phyloP scores from a whole-genome alignment of 306 rosid species.

The Mimosa pudica region DNA sequence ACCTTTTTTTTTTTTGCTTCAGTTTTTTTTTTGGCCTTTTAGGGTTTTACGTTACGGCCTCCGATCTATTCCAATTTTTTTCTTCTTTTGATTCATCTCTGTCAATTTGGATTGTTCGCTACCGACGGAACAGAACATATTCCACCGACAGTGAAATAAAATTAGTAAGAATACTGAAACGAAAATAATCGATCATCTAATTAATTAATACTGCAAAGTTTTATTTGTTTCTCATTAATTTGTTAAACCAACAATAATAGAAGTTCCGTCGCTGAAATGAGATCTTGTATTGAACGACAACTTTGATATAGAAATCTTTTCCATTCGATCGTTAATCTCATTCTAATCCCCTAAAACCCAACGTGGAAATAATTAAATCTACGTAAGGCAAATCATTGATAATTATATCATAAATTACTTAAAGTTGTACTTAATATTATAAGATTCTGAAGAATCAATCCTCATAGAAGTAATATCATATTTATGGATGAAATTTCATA shows the following conservation, averaged over 20 bases:
- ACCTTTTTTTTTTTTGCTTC: conserved; percentile 4
- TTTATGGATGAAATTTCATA: background rate
- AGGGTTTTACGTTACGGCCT: background rate
- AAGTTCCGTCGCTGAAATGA: background rate
- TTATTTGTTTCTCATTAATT: background rate
- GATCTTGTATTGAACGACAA: background rate
- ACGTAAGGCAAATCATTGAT: background rate
- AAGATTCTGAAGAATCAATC: background rate
- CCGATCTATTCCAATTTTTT: conserved; percentile 2
- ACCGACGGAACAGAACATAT: background rate
- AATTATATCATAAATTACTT: background rate
- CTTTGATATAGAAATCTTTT: background rate
- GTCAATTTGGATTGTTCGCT: conserved; percentile 6
- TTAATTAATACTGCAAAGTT: background rate
- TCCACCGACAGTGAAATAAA: background rate
- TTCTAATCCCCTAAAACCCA: background rate
- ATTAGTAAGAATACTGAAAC: background rate
- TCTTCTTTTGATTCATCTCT: background rate
- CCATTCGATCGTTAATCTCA: background rate
- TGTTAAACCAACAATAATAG: background rate
- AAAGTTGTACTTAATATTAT: no score
- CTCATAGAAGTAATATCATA: background rate
- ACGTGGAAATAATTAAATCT: background rate
- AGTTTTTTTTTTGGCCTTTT: conserved; percentile 17
- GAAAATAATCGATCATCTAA: background rate